phyloP scores from a whole-genome alignment of 768 basidiomycete species.

The Coprinopsis sp. region DNA sequence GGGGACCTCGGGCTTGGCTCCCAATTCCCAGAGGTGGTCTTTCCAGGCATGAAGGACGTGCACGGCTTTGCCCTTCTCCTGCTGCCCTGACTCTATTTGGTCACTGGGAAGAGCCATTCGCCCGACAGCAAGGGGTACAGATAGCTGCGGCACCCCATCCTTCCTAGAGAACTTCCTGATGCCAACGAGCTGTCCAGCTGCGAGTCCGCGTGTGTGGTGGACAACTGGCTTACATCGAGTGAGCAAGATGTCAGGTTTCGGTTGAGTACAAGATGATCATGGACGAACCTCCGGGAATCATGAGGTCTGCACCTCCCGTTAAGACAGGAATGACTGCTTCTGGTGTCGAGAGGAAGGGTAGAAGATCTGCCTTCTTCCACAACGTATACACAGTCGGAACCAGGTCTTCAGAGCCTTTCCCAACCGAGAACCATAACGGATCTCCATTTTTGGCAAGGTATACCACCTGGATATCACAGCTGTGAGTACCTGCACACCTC shows the following conservation, averaged over 20 bases:
- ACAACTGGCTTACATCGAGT: constrained; percentile 49
- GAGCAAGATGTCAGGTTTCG: constrained; percentile 8
- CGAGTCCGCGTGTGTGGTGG: constrained; percentile 40
- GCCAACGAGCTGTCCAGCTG: constrained; percentile 54
- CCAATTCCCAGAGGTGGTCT: constrained; percentile 71
- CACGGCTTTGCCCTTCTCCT: constrained; percentile 75
- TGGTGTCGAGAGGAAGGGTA: constrained; percentile 72
- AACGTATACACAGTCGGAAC: constrained; percentile 82
- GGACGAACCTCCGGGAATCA: constrained; percentile 77
- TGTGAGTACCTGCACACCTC: constrained; percentile 1
- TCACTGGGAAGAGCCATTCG: constrained; percentile 56
- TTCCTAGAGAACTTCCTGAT: constrained; percentile 46
- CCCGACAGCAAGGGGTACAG: constrained; percentile 72
- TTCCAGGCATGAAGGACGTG: constrained; percentile 71
- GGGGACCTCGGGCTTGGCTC: constrained; percentile 57
- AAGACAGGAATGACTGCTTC: constrained; percentile 66
- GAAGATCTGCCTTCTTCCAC: constrained; percentile 66
- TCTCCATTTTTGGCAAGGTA: constrained; percentile 59
- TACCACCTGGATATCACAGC: constrained; percentile 40
- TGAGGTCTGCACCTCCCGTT: constrained; percentile 78
- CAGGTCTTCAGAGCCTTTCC: constrained; percentile 61
- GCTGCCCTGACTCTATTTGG: constrained; percentile 35
- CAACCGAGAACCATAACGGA: constrained; percentile 75
- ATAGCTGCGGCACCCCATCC: constrained; percentile 30
- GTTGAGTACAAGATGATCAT: neutral